Base-by-base conservation (phyloP, 2,329 filamentous ascomycete genomes). In the Fusarium subglutinans region DNA sequence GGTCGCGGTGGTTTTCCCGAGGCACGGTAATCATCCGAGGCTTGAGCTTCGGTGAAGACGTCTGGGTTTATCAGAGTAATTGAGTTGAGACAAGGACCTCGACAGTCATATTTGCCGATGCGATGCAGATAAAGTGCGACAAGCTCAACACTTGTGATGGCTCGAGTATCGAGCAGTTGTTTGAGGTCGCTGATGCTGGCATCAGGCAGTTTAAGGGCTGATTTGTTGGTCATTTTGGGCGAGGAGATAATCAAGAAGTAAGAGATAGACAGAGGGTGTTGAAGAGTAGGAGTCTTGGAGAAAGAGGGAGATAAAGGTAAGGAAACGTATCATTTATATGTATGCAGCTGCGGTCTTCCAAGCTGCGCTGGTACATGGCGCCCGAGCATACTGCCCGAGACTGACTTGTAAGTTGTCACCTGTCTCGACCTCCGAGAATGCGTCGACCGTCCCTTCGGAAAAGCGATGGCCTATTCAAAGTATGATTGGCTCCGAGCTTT, bases 1-100 rank as follows among this genome's bases (percentile, higher is more conserved):
- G 47, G 30, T 3, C 61, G 54, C 0, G 61, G 80, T 2, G 81
- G 51, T 2, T 61, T 66, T 10, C 64, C 70, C 0, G 76, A 67
- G 3, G 76, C 74, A 6, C 80, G 73, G 17, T 75, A 66, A 35
- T 76, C 75, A 12, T 82, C 81, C 0, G 81, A 81, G 0, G 76
- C 75, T 10, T 72, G 68, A 1, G 80, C 80, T 30, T 80, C 77
- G 8, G 72, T 63, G n/a, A 82, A 80, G 11, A 77, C 74, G 0
- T 66, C 22, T 0, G 47, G 58, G 38, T 80, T 81, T n/a, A 81
- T 59, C 6, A 79, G 35, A 28, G 74, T 76, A 2, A 81, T 70
- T 8, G 80, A 77, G 35, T 81, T 82, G 6, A 81, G 66, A 3
- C 57, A 38, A 1, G 70, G 68, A 2, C 77, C 77, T 14, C 74